These are phyloP conservation scores for Plasmodium vivax DNA, from an alignment of 169 alveolate species.

Conservation along the genomic window DNA sequence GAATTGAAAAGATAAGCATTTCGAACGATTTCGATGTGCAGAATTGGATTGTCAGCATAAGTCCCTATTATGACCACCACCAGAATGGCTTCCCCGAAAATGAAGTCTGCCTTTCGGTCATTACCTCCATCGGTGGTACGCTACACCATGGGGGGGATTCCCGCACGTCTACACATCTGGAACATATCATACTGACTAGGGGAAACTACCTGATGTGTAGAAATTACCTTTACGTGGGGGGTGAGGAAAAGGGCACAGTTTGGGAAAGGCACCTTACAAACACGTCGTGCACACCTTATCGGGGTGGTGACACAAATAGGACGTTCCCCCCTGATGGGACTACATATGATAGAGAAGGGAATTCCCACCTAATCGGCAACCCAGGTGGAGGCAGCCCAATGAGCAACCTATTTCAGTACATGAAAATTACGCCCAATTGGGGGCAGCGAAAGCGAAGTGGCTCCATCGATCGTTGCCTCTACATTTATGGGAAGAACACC, in stretches of 20 bases:
- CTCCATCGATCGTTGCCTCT: neutral
- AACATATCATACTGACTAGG: conserved; percentile 39
- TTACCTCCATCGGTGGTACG: neutral
- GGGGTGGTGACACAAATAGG: neutral
- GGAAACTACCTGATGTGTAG: conserved; percentile 18
- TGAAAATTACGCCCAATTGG: too few relatives aligned
- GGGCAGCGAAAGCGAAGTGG: neutral
- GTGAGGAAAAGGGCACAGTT: neutral
- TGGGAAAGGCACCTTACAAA: neutral
- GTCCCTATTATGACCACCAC: conserved; percentile 2
- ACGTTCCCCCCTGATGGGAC: neutral
- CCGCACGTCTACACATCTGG: neutral
- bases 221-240: neutral
- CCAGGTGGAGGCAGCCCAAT: neutral
- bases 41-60: conserved; percentile 21
- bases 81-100: neutral
- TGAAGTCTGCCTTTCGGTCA: conserved; percentile 19
- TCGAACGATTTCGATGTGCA: neutral
- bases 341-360: neutral
- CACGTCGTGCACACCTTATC: neutral
- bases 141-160: neutral
- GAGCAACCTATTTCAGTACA: neutral
- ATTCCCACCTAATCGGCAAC: neutral
- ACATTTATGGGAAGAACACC: conserved; percentile 9
- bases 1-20: conserved; percentile 23